Conservation (phyloP, 2,329 filamentous ascomycete species). For the Alternaria sp. region DNA sequence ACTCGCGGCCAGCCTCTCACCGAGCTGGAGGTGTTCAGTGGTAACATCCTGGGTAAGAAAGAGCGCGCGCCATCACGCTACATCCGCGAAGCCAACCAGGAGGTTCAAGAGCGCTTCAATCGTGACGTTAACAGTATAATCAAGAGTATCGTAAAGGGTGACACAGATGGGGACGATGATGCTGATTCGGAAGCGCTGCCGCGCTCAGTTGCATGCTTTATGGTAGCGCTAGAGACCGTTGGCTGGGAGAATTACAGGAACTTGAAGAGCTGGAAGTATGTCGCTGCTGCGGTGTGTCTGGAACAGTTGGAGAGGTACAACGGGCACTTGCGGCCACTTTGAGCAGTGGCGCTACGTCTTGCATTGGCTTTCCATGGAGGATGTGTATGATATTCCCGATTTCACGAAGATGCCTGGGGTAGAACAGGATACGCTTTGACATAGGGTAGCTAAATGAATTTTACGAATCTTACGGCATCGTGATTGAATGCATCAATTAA, state of each 20-base stretch:
- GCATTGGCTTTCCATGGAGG: background rate
- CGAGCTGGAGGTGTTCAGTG: slow-evolving; percentile 61
- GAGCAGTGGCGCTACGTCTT: slow-evolving; percentile 5
- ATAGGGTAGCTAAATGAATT: background rate
- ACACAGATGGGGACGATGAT: slow-evolving; percentile 35
- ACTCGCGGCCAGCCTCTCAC: slow-evolving; percentile 41
- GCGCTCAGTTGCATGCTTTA: slow-evolving; percentile 61
- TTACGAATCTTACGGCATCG: background rate
- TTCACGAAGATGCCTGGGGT: background rate
- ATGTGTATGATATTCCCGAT: background rate
- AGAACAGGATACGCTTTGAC: background rate
- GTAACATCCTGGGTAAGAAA: slow-evolving; percentile 64
- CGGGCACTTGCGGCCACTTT: slow-evolving; percentile 25
- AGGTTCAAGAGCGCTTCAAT: slow-evolving; percentile 54
- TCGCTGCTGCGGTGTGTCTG: slow-evolving; percentile 62
- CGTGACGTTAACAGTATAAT: slow-evolving; percentile 55
- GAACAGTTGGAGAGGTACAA: slow-evolving; percentile 55
- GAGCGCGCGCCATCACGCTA: slow-evolving; percentile 48
- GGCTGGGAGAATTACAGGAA: slow-evolving; percentile 38
- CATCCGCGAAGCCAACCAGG: slow-evolving; percentile 40
- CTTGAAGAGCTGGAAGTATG: slow-evolving; percentile 62
- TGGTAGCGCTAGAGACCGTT: slow-evolving; percentile 51
- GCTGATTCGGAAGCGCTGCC: slow-evolving; percentile 55
- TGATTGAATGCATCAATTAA: background rate
- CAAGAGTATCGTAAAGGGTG: slow-evolving; percentile 56